Evolutionary conservation across 2,329 filamentous ascomycete species (phyloP), one percentile per base, ranked within the genome.

Genomic region (Shiraia bambusicola): DNA sequence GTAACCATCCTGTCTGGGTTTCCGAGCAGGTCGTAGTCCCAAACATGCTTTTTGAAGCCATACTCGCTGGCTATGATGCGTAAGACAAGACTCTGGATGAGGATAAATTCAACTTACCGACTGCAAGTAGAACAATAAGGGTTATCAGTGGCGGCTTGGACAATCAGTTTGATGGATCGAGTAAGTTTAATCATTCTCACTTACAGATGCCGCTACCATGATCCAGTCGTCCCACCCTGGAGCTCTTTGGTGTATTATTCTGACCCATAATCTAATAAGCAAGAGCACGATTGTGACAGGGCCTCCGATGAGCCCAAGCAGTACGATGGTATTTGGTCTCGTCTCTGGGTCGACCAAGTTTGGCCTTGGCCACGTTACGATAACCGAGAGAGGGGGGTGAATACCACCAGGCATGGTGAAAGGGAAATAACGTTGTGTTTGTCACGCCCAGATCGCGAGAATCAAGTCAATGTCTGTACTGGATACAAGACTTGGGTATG

Each of bases 181-280:
- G 24, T n/a, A 1, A n/a, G n/a, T 26, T 4, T 9, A n/a, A n/a
- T 10, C 16, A 26, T 13, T 12, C 12, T 17, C n/a, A 45, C 54
- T 35, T 34, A 65, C 61, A 14, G 48, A 51, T 10, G 56, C 55
- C 17, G 49, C 53, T 10, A 61, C 11, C 49, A 64, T 58, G 11
- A 65, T 30, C 60, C 59, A 65, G 36, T 66, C 63, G 27, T 65
- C 63, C 50, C 42, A 55, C 5, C 60, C 58, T 10, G 56, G 34
- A 28, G 52, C 57, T 13, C 40, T 43, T 37, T 65, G 61, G 32
- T 61, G 52, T 8, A 47, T 45, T 10, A 62, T 43, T 15, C 63
- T 50, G 2, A 63, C 56, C 61, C 61, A 66, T 17, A 66, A 37
- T 24, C 61, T 47, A 11, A 51, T 50, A 30, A 64, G 37, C 10